Base-by-base conservation (phyloP, 2,329 filamentous ascomycete genomes). In the Tolypocladium tropicale region DNA sequence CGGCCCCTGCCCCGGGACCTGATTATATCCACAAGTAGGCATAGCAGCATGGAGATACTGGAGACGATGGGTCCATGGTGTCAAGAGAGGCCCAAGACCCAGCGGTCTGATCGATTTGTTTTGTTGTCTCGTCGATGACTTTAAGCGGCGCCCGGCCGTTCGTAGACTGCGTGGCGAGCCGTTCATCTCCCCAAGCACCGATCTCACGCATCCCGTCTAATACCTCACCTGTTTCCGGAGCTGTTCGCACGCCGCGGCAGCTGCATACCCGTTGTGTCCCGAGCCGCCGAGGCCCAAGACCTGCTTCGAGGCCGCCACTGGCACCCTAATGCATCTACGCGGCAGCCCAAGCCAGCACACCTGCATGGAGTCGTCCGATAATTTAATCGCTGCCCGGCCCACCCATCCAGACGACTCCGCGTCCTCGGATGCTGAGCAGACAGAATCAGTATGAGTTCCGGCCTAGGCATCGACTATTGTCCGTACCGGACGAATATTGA, bases 361-460 rank as follows among this genome's bases (percentile, higher is more conserved):
- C 65, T 66, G 66, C 68, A 68, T 65, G 65, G 63, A 67, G 60
- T 49, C 46, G 25, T 58, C 62, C 65, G 62, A 67, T 64, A 68
- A 68, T 69, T 69, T 62, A 68, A 59, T 62, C 62, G 59, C 59
- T 61, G 62, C 63, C 63, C 68, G 61, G 57, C 61, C 60, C 66
- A 61, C 63, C 61, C 59, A 60, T 57, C 54, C 43, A 25, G 59
- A 57, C 53, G 59, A 59, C 56, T 58, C 57, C 57, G 33, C 54
- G 54, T 59, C 61, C 58, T 60, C 60, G 59, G 62, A 59, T 53
- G 62, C 59, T 58, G 60, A 63, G 54, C 64, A 63, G 61, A 65
- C 65, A 64, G 56, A 64, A 59, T 63, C 72, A 75, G 74, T 76
- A 77, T 76, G 74, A 75, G 63, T 65, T 65, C 65, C 61, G 63